Evolutionary conservation across 805 yeast species (phyloP).

Genomic region (Pichia californica): DNA sequence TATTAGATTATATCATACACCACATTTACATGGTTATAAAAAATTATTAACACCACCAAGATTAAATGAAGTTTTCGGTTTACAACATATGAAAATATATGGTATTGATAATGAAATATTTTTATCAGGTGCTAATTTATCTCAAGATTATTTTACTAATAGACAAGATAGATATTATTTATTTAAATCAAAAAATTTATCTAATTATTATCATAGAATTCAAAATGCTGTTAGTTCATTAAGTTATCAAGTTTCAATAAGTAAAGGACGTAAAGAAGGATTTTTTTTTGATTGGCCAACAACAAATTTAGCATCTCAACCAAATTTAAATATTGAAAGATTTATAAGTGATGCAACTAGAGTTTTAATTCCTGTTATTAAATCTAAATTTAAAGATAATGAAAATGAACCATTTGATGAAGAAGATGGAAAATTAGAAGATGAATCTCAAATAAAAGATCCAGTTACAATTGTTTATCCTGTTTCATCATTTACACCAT

Average conservation of each 20-base stretch:
- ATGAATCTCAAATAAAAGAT: constrained; percentile 10
- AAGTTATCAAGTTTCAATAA: constrained; percentile 58
- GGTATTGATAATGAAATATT: constrained; percentile 90
- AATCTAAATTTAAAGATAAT: constrained; percentile 29
- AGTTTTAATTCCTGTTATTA: constrained; percentile 53
- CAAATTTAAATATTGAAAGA: constrained; percentile 44
- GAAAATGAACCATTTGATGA: constrained; percentile 7
- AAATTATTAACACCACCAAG: constrained; percentile 68
- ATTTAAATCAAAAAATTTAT: constrained; percentile 48
- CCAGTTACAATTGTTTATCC: constrained; percentile 73
- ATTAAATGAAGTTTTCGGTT: constrained; percentile 84
- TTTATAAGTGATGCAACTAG: constrained; percentile 53
- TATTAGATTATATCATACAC: constrained; percentile 83
- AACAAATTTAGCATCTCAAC: constrained; percentile 60
- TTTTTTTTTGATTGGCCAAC: constrained; percentile 71
- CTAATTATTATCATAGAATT: constrained; percentile 70
- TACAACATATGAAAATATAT: constrained; percentile 96
- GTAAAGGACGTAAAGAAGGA: constrained; percentile 31
- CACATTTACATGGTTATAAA: constrained; percentile 65
- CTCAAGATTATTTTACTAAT: constrained; percentile 86
- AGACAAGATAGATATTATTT: constrained; percentile 90
- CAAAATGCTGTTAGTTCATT: constrained; percentile 62
- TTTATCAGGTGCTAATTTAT: constrained; percentile 85
- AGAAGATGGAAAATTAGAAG: constrained; percentile 1
- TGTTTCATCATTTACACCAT: constrained; percentile 83